Base-by-base conservation (phyloP, 1,284 basidiomycete genomes). In the Apiotrichum montevideense region DNA sequence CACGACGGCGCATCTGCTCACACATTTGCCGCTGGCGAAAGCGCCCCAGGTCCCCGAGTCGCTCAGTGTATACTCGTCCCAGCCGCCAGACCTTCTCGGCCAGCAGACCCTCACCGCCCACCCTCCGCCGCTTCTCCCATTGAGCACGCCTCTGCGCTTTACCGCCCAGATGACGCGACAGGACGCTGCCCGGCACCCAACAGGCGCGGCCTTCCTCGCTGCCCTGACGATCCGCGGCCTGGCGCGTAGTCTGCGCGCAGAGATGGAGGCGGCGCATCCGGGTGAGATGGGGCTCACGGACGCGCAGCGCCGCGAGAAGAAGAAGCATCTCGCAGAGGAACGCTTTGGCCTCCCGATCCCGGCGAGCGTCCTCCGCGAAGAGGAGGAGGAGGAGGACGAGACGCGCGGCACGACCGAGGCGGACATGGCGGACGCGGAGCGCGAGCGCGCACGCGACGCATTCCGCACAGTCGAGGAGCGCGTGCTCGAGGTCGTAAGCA, bases 341-440 rank as follows among this genome's bases (percentile, higher is more conserved):
- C 59, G 71, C 35, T 75, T 72, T 56, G 75, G 75, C 3, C 60
- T 77, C 34, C 75, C 75, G 6, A 76, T 76, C 46, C 74, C 74
- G 4, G 70, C 69, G 3, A 61, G 51, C 15, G 67, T 76, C 35
- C 51, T 71, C 42, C 63, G 62, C 35, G 72, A 71, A 47, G 70
- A 72, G 41, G 69, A 71, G 44, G 69, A 72, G 55, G 70, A 73
- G 51, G 69, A 71, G 57, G 57, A 61, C 46, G 66, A 57, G 21
- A 56, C 56, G 48, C 62, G 56, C 3, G 62, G 57, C 13, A 61
- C 55, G 13, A 58, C 32, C 13, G 66, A 67, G 41, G 66, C 54
- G 13, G 47, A 46, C 40, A 42, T 54, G 58, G 21, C 32, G 15
- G 56, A 59, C 33, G 55, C 49, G 6, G 65, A 72, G 52, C 62